Conservation (phyloP, 352 stramenopile species). For the Blastocystis sp. region DNA sequence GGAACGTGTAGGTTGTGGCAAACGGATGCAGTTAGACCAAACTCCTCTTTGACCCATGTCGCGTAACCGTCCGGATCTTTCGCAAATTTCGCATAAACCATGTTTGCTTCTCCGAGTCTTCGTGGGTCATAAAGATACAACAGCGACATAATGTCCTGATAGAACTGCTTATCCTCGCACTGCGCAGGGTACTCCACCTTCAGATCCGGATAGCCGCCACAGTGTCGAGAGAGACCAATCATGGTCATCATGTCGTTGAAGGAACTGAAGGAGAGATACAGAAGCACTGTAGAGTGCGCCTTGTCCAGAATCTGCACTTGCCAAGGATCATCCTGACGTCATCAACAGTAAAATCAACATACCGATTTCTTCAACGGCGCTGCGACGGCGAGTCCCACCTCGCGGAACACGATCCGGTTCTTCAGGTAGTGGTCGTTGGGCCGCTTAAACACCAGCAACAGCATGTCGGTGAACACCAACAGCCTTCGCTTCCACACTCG, state of each 20-base stretch:
- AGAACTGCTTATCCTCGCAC: neutral
- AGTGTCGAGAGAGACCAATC: neutral
- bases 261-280: neutral
- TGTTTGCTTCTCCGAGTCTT: neutral
- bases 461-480: neutral
- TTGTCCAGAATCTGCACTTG: neutral
- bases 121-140: conserved; percentile 8
- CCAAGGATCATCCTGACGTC: neutral
- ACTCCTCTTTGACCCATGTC: neutral
- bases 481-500: conserved; percentile 41
- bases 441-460: conserved; percentile 46
- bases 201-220: neutral
- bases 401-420: neutral
- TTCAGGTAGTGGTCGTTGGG: conserved; percentile 57
- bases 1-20: conserved; percentile 36
- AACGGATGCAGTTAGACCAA: neutral
- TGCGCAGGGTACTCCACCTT: neutral
- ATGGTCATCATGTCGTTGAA: conserved; percentile 55
- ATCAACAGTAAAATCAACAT: neutral
- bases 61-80: neutral
- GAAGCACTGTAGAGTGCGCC: neutral
- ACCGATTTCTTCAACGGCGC: conserved; percentile 12
- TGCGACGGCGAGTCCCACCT: neutral
- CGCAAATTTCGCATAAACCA: neutral
- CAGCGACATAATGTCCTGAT: neutral